These are phyloP conservation scores for Phytophthora nicotianae DNA, from an alignment of 352 stramenopile species.

Conservation along the genomic window DNA sequence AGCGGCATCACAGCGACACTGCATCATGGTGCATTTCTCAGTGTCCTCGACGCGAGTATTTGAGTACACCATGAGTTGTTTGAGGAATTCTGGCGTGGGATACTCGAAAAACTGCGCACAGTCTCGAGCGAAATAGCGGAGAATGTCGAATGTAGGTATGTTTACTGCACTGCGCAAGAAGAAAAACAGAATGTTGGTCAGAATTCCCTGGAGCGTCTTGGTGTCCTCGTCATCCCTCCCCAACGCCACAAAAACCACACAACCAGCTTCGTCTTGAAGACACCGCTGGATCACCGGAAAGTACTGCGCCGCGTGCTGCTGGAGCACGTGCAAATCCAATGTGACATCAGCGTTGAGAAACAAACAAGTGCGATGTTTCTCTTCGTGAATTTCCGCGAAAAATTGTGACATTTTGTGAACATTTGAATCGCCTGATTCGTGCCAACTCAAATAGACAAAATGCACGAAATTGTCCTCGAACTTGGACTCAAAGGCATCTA, in stretches of 20 bases:
- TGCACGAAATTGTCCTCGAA: constrained; percentile 51
- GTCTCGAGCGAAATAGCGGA: constrained; percentile 41
- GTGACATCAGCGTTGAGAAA: constrained; percentile 26
- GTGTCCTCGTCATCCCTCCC: constrained; percentile 26
- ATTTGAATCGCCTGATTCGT: constrained; percentile 10
- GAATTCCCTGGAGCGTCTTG: constrained; percentile 31
- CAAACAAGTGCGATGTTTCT: constrained; percentile 42
- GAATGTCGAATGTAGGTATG: constrained; percentile 34
- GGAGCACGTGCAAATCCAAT: constrained; percentile 27
- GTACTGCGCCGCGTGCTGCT: constrained; percentile 39
- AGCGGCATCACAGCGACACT: constrained; percentile 53
- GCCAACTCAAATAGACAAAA: constrained; percentile 59
- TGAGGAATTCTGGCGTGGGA: constrained; percentile 28
- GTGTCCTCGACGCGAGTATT: constrained; percentile 17
- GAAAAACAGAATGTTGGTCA: constrained; percentile 49
- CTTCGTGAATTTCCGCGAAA: constrained; percentile 41
- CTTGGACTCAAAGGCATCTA: constrained; percentile 41
- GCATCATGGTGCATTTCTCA: constrained; percentile 25
- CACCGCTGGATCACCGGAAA: constrained; percentile 55
- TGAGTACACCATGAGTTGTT: constrained; percentile 36
- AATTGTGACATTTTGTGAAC: constrained; percentile 10
- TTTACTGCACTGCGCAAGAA: constrained; percentile 43
- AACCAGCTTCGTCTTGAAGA: constrained; percentile 43
- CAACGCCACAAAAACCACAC: constrained; percentile 46
- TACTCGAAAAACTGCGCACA: constrained; percentile 42